Evolutionary conservation across 2,329 filamentous ascomycete genomes (phyloP), one percentile per base, ranked within the genome.

Genomic region (Trichoderma sp.): DNA sequence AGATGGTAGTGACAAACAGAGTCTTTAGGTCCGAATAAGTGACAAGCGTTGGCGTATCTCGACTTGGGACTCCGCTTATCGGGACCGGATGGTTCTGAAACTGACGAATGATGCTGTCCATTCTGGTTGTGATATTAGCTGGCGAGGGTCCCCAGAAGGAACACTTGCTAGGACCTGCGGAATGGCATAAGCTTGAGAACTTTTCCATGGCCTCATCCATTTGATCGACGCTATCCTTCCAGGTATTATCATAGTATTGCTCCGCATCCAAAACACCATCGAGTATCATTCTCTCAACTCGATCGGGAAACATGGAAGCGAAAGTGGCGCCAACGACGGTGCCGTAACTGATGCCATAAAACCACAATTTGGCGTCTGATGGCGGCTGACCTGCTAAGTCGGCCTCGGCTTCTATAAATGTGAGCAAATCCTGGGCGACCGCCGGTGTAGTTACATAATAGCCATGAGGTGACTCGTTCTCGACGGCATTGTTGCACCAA

Each of bases 241-340:
- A 77, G 12, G 28, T 58, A 3, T 74, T 75, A 30, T 68, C 69
- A 65, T 76, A 77, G 66, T 77, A 75, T 32, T 76, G 75, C 6
- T 73, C 74, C 13, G 74, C 72, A 61, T 78, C 75, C 23, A 76
- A 64, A 36, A 78, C 74, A 26, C 77, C 77, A 9, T 78, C 76
- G 1, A 78, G 70, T 17, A 78, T 36, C 68, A 77, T 71, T 11
- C 76, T 73, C 6, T 59, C 67, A 2, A 77, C 58, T 7, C 73
- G 73, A 47, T 74, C 74, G 6, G 77, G 75, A 23, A 76, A 73
- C 76, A 81, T 77, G 7, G 77, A 75, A 7, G 80, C 79, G 65
- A 80, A 80, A 2, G 76, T 79, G 23, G 71, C 68, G 8, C 81
- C 81, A 11, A 82, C 68, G 13, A 79, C 69, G 2, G 78, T 79